Base-by-base conservation (phyloP, 2,329 filamentous ascomycete species). In the Fusarium tricinctum region DNA sequence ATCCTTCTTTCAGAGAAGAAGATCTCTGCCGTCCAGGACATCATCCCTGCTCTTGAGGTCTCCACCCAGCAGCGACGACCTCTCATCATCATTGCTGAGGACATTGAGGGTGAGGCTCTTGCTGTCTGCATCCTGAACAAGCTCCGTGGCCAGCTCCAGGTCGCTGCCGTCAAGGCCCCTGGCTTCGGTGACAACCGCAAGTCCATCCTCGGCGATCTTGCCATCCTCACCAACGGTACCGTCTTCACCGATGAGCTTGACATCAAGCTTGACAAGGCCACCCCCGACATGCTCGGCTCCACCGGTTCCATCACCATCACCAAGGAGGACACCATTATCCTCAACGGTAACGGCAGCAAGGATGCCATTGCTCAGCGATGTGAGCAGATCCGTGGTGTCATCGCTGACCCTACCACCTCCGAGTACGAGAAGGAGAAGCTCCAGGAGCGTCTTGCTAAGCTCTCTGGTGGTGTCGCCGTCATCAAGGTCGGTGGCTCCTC, bases 341-440 rank as follows among this genome's bases (percentile, higher is more conserved):
- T 99, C 68, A 99, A 99, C 82, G 96, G 96, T 58, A 94, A 97
- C 78, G 96, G 96, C 70, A 91, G 85, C 90, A 97, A 98, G 88
- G 96, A 99, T 78, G 81, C 88, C 72, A 97, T 99, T 77, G 84
- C 92, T 71, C 94, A 97, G 87, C 92, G 96, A 80, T 98, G 96
- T 84, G 96, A 99, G 85, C 96, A 99, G 87, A 99, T 99, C 83
- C 94, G 96, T 74, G 94, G 95, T 74, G 94, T 98, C 83, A 97
- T 97, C 86, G 88, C 86, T 68, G 96, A 99, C 85, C 92, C 95
- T 72, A 91, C 88, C 75, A 99, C 96, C 70, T 97, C 94, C 48
- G 96, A 99, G 79, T 99, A 99, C 85, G 96, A 99, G 89, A 98
- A 97, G 89, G 96, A 99, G 92, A 99, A 99, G 90, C 93, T 99